Conservation (phyloP, 2,329 filamentous ascomycete genomes). For the Scedosporium dehoogii region DNA sequence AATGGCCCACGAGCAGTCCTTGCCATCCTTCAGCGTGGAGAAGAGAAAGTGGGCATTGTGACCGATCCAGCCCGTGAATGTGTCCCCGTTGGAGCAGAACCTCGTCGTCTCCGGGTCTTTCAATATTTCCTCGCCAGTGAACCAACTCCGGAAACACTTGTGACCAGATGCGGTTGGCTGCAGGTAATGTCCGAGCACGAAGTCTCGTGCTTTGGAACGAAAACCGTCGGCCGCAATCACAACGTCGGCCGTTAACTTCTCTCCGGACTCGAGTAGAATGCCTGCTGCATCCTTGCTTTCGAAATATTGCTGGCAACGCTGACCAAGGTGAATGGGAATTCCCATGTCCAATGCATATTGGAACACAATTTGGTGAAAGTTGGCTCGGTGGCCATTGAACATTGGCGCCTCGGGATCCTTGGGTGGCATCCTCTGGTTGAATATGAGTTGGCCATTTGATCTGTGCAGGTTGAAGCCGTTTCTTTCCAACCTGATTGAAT, state of each 20-base stretch:
- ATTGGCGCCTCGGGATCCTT: constrained; percentile 37
- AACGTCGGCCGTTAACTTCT: constrained; percentile 36
- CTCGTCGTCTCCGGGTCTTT: constrained; percentile 40
- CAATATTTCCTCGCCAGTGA: constrained; percentile 39
- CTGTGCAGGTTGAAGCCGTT: constrained; percentile 55
- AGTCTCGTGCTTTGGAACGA: constrained; percentile 37
- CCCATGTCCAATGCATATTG: constrained; percentile 43
- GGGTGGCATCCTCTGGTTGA: constrained; percentile 39
- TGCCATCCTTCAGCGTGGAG: constrained; percentile 43
- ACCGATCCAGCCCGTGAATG: constrained; percentile 49
- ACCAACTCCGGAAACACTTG: constrained; percentile 43
- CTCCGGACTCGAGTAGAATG: constrained; percentile 37
- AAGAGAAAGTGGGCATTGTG: constrained; percentile 47
- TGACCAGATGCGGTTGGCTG: constrained; percentile 40
- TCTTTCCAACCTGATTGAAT: neutral
- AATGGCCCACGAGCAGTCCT: constrained; percentile 48
- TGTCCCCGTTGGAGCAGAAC: constrained; percentile 46
- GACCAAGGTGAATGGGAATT: constrained; percentile 44
- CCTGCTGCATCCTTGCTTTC: constrained; percentile 40
- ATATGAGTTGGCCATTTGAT: constrained; percentile 47
- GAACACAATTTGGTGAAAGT: constrained; percentile 49
- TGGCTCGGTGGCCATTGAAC: constrained; percentile 53
- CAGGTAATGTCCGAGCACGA: constrained; percentile 41
- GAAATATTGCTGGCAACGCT: constrained; percentile 41
- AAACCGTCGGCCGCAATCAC: constrained; percentile 47